These are phyloP conservation scores for Cladosporium sp. DNA, from an alignment of 2,329 filamentous ascomycete genomes.

Conservation along the genomic window DNA sequence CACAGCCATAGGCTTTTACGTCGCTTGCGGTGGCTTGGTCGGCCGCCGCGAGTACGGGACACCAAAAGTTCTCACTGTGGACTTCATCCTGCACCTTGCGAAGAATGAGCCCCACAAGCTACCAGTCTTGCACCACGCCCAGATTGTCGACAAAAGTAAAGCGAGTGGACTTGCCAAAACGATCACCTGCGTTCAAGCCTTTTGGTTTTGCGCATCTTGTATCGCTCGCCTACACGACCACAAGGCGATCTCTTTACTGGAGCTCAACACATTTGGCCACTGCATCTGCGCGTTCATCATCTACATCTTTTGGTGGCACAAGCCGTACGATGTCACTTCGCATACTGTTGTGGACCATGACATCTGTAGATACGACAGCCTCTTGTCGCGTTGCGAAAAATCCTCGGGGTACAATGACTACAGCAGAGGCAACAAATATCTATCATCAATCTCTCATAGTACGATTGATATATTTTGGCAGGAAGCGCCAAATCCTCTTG, in stretches of 20 bases:
- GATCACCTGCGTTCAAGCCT: slow-evolving; percentile 23
- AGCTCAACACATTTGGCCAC: slow-evolving; percentile 28
- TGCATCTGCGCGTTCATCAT: slow-evolving; percentile 24
- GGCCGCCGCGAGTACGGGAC: neutral
- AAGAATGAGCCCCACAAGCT: neutral
- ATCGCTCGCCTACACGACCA: slow-evolving; percentile 19
- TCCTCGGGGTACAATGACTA: neutral
- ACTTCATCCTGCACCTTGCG: neutral
- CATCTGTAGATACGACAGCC: neutral
- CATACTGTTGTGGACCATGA: neutral
- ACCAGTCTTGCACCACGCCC: neutral
- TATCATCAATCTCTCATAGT: too few species aligned
- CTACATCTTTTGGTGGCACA: slow-evolving; percentile 27
- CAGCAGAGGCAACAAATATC: too few species aligned
- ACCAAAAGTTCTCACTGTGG: neutral
- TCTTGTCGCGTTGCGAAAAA: neutral
- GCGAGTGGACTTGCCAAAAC: slow-evolving; percentile 22
- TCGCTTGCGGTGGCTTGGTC: neutral
- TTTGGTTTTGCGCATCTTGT: slow-evolving; percentile 28
- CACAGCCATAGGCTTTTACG: neutral
- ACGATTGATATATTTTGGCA: neutral
- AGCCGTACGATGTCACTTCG: slow-evolving; percentile 25
- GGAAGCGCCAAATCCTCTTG: neutral
- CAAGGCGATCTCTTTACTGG: slow-evolving; percentile 24
- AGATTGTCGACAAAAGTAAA: slow-evolving; percentile 13